Evolutionary conservation across 1,284 basidiomycete genomes (phyloP).

Genomic region (Trichosporon sp.): DNA sequence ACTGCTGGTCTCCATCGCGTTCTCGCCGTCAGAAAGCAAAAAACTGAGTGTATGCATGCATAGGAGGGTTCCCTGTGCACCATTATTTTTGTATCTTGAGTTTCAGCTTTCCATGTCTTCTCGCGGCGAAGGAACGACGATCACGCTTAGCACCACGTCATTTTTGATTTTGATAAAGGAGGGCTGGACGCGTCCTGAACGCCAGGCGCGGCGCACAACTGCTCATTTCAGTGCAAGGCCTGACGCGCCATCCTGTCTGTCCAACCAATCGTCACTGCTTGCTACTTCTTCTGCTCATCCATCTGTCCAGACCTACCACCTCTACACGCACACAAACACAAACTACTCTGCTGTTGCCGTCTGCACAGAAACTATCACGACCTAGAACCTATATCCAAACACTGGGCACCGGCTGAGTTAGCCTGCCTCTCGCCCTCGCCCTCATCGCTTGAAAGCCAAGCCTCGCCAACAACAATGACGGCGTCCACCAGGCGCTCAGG

Average conservation of each 20-base stretch:
- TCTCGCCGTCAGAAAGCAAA: no score
- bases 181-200: constrained; percentile 19
- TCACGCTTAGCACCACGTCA: background rate
- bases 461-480: constrained; percentile 7
- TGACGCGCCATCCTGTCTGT: background rate
- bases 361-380: background rate
- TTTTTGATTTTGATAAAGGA: constrained; percentile 21
- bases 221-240: constrained; percentile 2
- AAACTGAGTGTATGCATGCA: background rate
- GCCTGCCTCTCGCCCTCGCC: background rate
- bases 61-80: background rate
- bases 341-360: background rate
- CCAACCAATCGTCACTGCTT: background rate
- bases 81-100: background rate
- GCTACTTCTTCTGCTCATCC: constrained; percentile 4
- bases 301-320: background rate
- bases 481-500: background rate
- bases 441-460: background rate
- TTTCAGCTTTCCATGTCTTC: background rate
- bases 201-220: constrained; percentile 4
- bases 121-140: background rate
- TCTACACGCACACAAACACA: background rate
- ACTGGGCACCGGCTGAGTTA: background rate
- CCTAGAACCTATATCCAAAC: background rate
- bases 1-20: background rate